These are phyloP conservation scores for Synchytrium microbalum DNA, from an alignment of 371 early-diverging fungal species.

Conservation along the genomic window DNA sequence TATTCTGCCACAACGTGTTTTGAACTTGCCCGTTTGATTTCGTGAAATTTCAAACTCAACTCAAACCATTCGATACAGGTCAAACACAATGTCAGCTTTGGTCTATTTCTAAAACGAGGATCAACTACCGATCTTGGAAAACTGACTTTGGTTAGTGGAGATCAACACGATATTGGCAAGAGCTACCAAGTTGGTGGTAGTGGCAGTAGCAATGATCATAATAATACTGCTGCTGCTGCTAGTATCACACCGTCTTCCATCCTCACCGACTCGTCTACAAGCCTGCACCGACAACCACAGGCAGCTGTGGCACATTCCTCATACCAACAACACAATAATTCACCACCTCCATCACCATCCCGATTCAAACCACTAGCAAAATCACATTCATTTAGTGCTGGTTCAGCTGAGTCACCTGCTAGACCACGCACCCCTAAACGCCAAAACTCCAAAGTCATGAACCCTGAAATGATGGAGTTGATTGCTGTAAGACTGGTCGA, in stretches of 20 bases:
- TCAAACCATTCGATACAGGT: not conserved
- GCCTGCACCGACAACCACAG: no score
- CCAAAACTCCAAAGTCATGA: slow-evolving; percentile 11
- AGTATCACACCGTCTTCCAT: no score
- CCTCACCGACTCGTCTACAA: no score
- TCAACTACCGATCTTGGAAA: not conserved
- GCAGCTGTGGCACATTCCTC: not conserved
- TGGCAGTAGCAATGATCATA: no score
- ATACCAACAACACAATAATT: not conserved
- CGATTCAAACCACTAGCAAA: not conserved
- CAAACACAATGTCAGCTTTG: not conserved
- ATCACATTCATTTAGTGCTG: not conserved
- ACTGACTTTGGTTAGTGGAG: not conserved
- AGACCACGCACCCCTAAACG: not conserved
- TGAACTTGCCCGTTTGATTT: not conserved
- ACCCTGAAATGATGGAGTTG: slow-evolving; percentile 49
- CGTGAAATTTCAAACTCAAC: not conserved
- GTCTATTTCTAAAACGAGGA: not conserved
- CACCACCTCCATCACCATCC: not conserved
- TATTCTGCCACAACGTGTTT: not conserved
- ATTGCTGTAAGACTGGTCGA: slow-evolving; percentile 67
- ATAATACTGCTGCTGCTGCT: no score
- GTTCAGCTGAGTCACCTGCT: not conserved
- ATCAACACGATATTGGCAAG: not conserved
- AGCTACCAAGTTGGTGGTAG: no score